Evolutionary conservation across 2,329 filamentous ascomycete species (phyloP).

Genomic region (Lachnellula hyalina): DNA sequence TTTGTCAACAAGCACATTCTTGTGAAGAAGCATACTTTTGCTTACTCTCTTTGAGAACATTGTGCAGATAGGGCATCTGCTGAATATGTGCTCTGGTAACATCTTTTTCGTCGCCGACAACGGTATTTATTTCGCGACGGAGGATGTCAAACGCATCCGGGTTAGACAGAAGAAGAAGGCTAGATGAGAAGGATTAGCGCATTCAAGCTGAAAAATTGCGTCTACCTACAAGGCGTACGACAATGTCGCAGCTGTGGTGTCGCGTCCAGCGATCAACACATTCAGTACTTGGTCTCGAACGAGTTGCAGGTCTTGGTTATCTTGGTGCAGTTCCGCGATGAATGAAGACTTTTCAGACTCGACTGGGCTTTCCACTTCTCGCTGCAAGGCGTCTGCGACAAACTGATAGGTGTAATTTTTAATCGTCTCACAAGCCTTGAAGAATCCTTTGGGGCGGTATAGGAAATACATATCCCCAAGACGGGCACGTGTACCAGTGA

Average conservation of each 20-base stretch:
- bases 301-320: constrained; percentile 3
- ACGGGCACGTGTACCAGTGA: constrained; percentile 28
- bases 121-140: constrained; percentile 2
- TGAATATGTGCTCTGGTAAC: constrained; percentile 10
- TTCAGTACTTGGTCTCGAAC: constrained; percentile 28
- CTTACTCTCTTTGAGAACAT: constrained; percentile 17
- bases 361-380: constrained; percentile 11
- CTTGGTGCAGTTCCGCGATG: constrained; percentile 6
- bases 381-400: constrained; percentile 18
- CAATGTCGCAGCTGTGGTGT: constrained; percentile 32
- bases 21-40: neutral
- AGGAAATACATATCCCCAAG: constrained; percentile 25
- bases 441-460: constrained; percentile 25
- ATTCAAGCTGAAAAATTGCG: neutral
- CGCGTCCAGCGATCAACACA: constrained; percentile 36
- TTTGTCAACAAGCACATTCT: neutral
- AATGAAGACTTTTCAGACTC: constrained; percentile 10
- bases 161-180: constrained; percentile 12
- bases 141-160: constrained; percentile 7
- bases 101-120: constrained; percentile 4
- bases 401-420: constrained; percentile 21
- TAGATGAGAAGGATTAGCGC: constrained; percentile 2
- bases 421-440: constrained; percentile 19
- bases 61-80: constrained; percentile 11
- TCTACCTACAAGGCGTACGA: constrained; percentile 14